A percentile compares a stretch with the other conserved stretches of the same genome.
phyloP scores from a whole-genome alignment of 768 basidiomycete genomes.

The Mrakia frigida region DNA sequence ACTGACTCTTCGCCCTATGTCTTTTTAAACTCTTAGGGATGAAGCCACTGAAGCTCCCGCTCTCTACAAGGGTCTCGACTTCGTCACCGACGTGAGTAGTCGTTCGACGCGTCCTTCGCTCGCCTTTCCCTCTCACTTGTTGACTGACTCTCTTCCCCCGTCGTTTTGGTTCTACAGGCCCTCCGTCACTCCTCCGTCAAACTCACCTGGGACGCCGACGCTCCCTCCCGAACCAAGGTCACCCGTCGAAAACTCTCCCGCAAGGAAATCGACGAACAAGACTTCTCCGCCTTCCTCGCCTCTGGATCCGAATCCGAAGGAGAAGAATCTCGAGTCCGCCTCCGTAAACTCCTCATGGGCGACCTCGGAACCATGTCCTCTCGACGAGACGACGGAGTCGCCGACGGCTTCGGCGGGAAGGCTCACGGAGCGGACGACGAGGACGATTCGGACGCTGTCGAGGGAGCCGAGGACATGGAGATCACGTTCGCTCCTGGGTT shows the following conservation, averaged over 20 bases:
- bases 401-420: conserved; percentile 72
- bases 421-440: conserved; percentile 34
- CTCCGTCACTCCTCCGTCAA: conserved; percentile 96
- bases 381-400: conserved; percentile 56
- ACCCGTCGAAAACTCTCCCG: conserved; percentile 71
- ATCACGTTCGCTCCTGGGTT: conserved; percentile 90
- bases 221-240: conserved; percentile 72
- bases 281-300: conserved; percentile 75
- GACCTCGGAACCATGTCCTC: conserved; percentile 19
- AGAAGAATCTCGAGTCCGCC: conserved; percentile 58
- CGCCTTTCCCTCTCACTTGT: not conserved
- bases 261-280: conserved; percentile 84
- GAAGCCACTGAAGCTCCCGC: conserved; percentile 52
- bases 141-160: not conserved
- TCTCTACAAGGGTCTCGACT: conserved; percentile 72
- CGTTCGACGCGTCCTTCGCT: not conserved
- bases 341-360: conserved; percentile 70
- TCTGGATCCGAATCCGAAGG: conserved; percentile 58
- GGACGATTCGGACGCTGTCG: conserved; percentile 31
- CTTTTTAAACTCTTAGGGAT: conserved; percentile 54
- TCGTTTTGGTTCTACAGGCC: too few relatives aligned
- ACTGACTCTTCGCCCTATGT: not conserved
- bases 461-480: conserved; percentile 55
- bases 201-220: conserved; percentile 97
- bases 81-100: conserved; percentile 76